A percentile compares a stretch with the other conserved stretches of the same genome.
These are phyloP conservation scores for Penicillium sp. DNA, from an alignment of 2,329 filamentous ascomycete species.

Conservation along the genomic window DNA sequence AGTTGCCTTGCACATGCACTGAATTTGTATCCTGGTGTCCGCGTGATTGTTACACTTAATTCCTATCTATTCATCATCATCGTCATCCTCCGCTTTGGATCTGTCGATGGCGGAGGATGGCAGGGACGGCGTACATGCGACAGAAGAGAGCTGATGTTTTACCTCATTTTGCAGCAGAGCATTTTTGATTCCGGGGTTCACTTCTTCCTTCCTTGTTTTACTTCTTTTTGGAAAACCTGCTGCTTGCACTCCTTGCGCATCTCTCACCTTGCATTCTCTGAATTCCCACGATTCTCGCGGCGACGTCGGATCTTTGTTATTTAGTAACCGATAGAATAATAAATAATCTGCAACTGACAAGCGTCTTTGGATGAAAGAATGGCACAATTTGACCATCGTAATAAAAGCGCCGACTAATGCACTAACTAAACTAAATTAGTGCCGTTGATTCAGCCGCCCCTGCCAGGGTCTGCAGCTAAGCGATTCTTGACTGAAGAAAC, in stretches of 20 bases:
- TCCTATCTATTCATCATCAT: constrained; percentile 19
- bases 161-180: constrained; percentile 12
- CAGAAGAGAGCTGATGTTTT: constrained; percentile 18
- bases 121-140: constrained; percentile 25
- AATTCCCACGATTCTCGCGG: constrained; percentile 13
- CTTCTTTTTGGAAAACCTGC: constrained; percentile 13
- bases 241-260: constrained; percentile 6
- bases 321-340: constrained; percentile 18
- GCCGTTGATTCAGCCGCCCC: not conserved
- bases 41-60: not conserved
- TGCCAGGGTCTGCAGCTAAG: constrained; percentile 12
- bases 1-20: constrained; percentile 15
- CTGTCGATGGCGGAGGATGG: constrained; percentile 23
- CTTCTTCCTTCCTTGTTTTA: constrained; percentile 11
- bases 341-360: constrained; percentile 11
- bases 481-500: constrained; percentile 4
- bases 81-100: constrained; percentile 17
- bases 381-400: not conserved
- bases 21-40: constrained; percentile 17
- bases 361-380: too few relatives aligned
- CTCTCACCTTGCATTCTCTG: constrained; percentile 1
- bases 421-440: constrained; percentile 9
- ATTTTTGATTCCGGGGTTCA: constrained; percentile 17
- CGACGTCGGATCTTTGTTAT: constrained; percentile 13
- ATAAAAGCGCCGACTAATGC: not conserved